Percentiles rank a stretch among this genome's conserved stretches.
These are phyloP conservation scores for Serendipita sp. DNA, from an alignment of 768 basidiomycete species.

Conservation along the genomic window DNA sequence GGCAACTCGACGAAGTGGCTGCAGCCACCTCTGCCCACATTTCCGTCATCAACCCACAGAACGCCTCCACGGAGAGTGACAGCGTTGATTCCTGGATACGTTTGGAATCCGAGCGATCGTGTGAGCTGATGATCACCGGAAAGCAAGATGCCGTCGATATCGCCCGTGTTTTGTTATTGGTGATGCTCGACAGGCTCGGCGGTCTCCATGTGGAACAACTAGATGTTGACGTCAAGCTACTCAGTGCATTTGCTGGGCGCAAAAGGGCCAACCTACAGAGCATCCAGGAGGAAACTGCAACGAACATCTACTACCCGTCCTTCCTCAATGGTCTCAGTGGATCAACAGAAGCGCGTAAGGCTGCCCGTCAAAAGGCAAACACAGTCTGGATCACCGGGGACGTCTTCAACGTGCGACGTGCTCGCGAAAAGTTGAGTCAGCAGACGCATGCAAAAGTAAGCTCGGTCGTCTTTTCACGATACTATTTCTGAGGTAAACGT, in stretches of 20 bases:
- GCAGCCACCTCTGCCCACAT: conserved; percentile 85
- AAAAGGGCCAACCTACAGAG: conserved; percentile 75
- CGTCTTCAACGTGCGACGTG: conserved; percentile 89
- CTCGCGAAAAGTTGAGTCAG: conserved; percentile 87
- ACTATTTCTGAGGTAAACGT: conserved; percentile 1
- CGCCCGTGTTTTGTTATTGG: conserved; percentile 76
- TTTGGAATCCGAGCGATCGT: conserved; percentile 84
- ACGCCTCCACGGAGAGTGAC: conserved; percentile 37
- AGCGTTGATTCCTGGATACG: conserved; percentile 72
- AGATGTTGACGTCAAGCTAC: conserved; percentile 90
- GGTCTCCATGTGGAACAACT: conserved; percentile 80
- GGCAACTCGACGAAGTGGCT: conserved; percentile 84
- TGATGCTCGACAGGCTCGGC: conserved; percentile 87
- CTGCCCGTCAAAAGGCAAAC: conserved; percentile 42
- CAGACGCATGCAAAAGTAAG: conserved; percentile 68
- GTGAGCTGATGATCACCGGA: conserved; percentile 83
- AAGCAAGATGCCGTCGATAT: conserved; percentile 73
- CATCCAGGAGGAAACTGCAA: conserved; percentile 93
- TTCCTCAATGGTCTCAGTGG: conserved; percentile 76
- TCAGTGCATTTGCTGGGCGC: conserved; percentile 77
- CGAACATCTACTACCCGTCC: conserved; percentile 90
- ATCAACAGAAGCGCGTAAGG: conserved; percentile 22
- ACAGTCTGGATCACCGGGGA: conserved; percentile 95
- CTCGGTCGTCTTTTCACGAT: background rate
- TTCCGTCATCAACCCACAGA: conserved; percentile 78